Evolutionary conservation across 805 yeast genomes (phyloP).

Genomic region (Crinitomyces ghanaensis): DNA sequence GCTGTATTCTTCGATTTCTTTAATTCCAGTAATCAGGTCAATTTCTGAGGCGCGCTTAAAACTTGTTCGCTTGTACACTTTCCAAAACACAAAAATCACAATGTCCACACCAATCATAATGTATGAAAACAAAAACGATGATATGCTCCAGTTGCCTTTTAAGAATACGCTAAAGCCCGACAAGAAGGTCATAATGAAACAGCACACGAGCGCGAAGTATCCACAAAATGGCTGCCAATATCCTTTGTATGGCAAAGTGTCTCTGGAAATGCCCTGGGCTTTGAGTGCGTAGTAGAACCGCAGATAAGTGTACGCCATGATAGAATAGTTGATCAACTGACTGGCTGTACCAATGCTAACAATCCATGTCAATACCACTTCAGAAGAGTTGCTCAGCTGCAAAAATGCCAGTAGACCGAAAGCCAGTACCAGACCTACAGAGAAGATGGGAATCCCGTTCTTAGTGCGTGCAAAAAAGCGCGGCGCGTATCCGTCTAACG

Average conservation of each 20-base stretch:
- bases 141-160: constrained; percentile 31
- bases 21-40: constrained; percentile 58
- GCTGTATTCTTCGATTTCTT: constrained; percentile 41
- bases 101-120: constrained; percentile 42
- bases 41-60: constrained; percentile 23
- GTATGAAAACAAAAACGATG: constrained; percentile 58
- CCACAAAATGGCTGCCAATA: constrained; percentile 56
- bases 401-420: constrained; percentile 62
- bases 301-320: constrained; percentile 57
- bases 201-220: constrained; percentile 46
- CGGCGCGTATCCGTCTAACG: constrained; percentile 67
- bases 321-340: constrained; percentile 65
- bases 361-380: constrained; percentile 32
- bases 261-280: constrained; percentile 52
- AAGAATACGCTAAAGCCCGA: constrained; percentile 61
- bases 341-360: constrained; percentile 69
- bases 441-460: constrained; percentile 57
- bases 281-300: constrained; percentile 56
- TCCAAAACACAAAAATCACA: constrained; percentile 44
- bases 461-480: constrained; percentile 43
- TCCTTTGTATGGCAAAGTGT: constrained; percentile 66
- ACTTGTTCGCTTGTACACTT: constrained; percentile 17
- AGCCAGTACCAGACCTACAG: constrained; percentile 38
- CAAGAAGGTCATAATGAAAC: constrained; percentile 47
- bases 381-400: constrained; percentile 36